A percentile compares a stretch with the other conserved stretches of the same genome.
phyloP scores from a whole-genome alignment of 495 filamentous ascomycete genomes.

The Annulohypoxylon nitens region DNA sequence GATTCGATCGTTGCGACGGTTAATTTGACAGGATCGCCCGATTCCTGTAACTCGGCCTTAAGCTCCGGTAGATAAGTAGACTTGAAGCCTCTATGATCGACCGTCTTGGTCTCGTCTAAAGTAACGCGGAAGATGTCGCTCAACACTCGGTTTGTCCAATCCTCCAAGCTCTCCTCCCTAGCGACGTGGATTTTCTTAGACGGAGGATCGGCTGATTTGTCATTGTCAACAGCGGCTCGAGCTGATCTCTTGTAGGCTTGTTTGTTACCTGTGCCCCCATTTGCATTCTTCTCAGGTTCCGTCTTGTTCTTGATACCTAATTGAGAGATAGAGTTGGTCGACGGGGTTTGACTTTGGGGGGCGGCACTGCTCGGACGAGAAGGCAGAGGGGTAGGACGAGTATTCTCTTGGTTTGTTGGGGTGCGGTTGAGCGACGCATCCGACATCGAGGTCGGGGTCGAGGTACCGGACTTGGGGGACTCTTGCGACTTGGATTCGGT shows the following conservation, averaged over 20 bases:
- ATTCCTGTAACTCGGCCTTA: conserved; percentile 74
- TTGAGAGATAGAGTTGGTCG: conserved; percentile 57
- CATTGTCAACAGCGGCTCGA: conserved; percentile 37
- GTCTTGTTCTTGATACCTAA: conserved; percentile 55
- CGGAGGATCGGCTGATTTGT: conserved; percentile 26
- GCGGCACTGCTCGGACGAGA: conserved; percentile 24
- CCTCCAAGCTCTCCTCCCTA: conserved; percentile 63
- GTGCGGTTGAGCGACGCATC: conserved; percentile 14
- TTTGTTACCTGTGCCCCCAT: conserved; percentile 45
- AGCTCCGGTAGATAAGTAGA: conserved; percentile 71
- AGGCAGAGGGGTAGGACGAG: conserved; percentile 15
- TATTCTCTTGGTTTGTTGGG: conserved; percentile 22
- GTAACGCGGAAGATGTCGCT: conserved; percentile 79
- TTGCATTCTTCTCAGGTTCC: conserved; percentile 36
- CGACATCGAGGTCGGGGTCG: conserved; percentile 40
- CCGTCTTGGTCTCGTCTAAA: conserved; percentile 69
- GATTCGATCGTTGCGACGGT: conserved; percentile 74
- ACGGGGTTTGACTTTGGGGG: conserved; percentile 11
- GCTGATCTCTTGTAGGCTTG: conserved; percentile 34
- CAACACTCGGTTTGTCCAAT: conserved; percentile 79
- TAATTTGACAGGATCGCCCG: conserved; percentile 69
- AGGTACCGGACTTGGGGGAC: conserved; percentile 33
- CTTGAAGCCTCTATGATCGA: conserved; percentile 71
- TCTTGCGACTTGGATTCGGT: conserved; percentile 31
- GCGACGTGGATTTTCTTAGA: conserved; percentile 44